Evolutionary conservation across 2,329 filamentous ascomycete species (phyloP), one percentile per base, ranked within the genome.

Genomic region (Magnaporthiopsis rhizophila): DNA sequence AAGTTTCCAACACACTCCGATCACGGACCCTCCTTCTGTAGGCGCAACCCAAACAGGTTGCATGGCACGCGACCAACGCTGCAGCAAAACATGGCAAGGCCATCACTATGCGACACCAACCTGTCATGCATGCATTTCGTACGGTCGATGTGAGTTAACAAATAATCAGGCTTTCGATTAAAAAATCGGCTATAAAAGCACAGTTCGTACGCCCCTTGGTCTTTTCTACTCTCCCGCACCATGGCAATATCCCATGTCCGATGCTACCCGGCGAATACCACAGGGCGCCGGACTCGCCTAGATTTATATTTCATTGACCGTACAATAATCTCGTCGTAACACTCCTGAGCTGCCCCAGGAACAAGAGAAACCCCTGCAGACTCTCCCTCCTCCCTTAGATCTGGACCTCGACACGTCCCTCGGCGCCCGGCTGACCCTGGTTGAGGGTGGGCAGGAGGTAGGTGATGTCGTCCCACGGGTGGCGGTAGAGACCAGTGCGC

Each of bases 381-480:
- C 5, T 24, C 15, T 21, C 6, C 38, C 5, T 50, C 38, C 8
- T 58, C 63, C 64, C 69, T 76, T 82, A 91, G 77, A 95, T 84
- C 77, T 88, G 86, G 72, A 97, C 92, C 84, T 97, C 92, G 66
- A 97, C 92, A 82, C 92, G 88, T 71, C 91, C 91, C 82, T 96
- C 91, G 68, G 84, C 83, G 71, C 91, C 91, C 67, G 87, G 85
- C 66, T 87, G 84, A 66, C 84, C 84, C 76, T 89, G 84, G 72
- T 84, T 82, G 68, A 96, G 82, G 79, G 85, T 90, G 74, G 92
- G 92, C 71, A 97, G 88, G 72, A 97, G 86, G 81, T 97, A 96
- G 70, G 92, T 97, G 76, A 97, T 97, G 78, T 97, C 93, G 77
- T 97, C 95, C 95, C 95, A 98, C 76, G 95, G 95, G 87, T 97